Base-by-base conservation (phyloP, 805 yeast species). In the Metschnikowia kofuensis region DNA sequence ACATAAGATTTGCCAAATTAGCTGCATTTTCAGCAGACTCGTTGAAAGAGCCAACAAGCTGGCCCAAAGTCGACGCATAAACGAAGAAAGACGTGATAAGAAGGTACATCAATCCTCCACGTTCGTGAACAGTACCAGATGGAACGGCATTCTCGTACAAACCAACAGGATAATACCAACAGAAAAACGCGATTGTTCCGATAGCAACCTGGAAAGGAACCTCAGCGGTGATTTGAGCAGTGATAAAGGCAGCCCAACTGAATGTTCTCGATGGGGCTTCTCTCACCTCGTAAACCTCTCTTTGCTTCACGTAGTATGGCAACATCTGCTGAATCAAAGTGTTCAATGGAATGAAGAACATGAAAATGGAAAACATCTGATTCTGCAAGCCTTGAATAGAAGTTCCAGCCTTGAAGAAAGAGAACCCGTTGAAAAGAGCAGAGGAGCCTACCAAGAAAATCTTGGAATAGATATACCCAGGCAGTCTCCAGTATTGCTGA, bases 371-470 rank as follows among this genome's bases (percentile, higher is more conserved):
- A 48, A 77, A 74, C 72, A 78, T 71, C 52, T 77, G 94, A 67
- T 88, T 87, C 66, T 89, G 96, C 59, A 72, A 63, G 35, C 75
- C 76, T 67, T 70, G 89, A 40, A 75, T 62, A 12, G 89, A 77
- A 9, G 75, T 75, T 48, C 63, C 78, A 34, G 89, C 86, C 51
- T 82, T 83, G 67, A 78, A 84, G 67, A 83, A 83, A 6, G 88
- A 78, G 65, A 87, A 87, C 38, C 96, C 95, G 53, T 83, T 78
- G 62, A 84, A 82, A 42, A 85, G 61, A 16, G 84, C 71, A 50
- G 86, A 68, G 11, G 77, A 60, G 5, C 77, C 67, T 52, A 81
- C 75, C 67, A 86, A 76, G 61, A 73, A 70, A 26, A 81, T 56
- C 68, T 86, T 87, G 35, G 92, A 73, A 64, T 75, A 71, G 54